Percentiles rank a stretch among this genome's conserved stretches.
Evolutionary conservation across 2,329 filamentous ascomycete species (phyloP).

Genomic region (Neonectria coccinea): DNA sequence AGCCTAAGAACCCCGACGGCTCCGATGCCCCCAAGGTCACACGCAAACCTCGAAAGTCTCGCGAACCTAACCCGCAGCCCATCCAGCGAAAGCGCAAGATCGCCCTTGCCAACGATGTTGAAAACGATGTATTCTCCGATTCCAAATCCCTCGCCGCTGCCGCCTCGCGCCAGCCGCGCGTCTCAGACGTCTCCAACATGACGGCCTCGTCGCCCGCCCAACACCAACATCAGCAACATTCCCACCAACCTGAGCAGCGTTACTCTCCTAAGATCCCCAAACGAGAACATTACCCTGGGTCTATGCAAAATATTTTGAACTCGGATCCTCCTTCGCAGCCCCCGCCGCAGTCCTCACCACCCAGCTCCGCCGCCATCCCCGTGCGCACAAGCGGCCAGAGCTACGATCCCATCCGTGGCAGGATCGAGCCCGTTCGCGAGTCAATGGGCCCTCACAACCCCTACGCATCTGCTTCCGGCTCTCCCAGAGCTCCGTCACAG

Average conservation of each 20-base stretch:
- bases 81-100: conserved; percentile 67
- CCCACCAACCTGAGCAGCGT: conserved; percentile 47
- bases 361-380: conserved; percentile 57
- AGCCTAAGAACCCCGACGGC: conserved; percentile 56
- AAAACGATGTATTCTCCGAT: conserved; percentile 52
- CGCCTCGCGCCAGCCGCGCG: conserved; percentile 39
- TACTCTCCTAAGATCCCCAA: conserved; percentile 62
- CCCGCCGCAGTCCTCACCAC: conserved; percentile 45
- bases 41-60: conserved; percentile 67
- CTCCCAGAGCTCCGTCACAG: conserved; percentile 60
- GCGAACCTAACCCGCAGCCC: conserved; percentile 69
- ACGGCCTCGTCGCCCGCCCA: conserved; percentile 44
- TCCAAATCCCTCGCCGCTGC: conserved; percentile 51
- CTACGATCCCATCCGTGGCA: conserved; percentile 91
- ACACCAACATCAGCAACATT: conserved; percentile 47
- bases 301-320: conserved; percentile 69
- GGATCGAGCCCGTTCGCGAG: conserved; percentile 72
- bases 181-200: conserved; percentile 42
- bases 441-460: conserved; percentile 68
- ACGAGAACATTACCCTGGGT: conserved; percentile 63
- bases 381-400: conserved; percentile 79
- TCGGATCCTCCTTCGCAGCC: conserved; percentile 54
- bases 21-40: conserved; percentile 56
- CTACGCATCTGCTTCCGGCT: conserved; percentile 58
- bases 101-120: conserved; percentile 53